Base-by-base conservation (phyloP, 495 filamentous ascomycete genomes). In the Xylaria acuta region DNA sequence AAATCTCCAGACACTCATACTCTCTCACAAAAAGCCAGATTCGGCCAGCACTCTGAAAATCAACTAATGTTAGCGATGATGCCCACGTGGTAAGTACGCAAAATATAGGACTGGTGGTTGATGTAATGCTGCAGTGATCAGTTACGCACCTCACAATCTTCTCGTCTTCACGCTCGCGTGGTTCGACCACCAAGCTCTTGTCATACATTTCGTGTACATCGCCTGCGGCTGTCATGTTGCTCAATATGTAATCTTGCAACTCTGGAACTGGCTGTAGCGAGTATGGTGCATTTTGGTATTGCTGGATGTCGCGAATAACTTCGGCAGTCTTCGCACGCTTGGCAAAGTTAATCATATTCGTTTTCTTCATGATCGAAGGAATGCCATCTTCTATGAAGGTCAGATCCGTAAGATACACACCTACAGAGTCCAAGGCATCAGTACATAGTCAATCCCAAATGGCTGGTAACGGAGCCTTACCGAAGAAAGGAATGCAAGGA, bases 141-240 rank as follows among this genome's bases (percentile, higher is more conserved):
- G 14, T 20, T 43, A 85, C 84, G 60, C 85, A 89, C 87, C 87
- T 87, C 60, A 89, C 87, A 67, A 89, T 89, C 79, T 89, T 89
- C 73, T 99, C 96, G 80, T 99, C 96, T 82, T 98, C 96, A 74
- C 96, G 88, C 83, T 98, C 96, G 75, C 97, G 87, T 58, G 97
- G 96, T 81, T 99, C 96, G 64, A 99, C 91, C 73, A 89, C 86
- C 85, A 98, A 86, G 79, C 93, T 97, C 84, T 92, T 92, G 78
- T 98, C 94, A 82, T 98, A 99, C 97, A 98, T 98, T 85, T 98
- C 94, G 81, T 98, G 94, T 72, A 99, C 95, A 79, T 98, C 97
- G 54, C 93, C 92, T 2, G 96, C 96, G 12, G 89, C 89, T 83
- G 95, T 91, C 89, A 99, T 95, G 80, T 97, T 97, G 77, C 90